Conservation (phyloP, 768 basidiomycete species). For the Agaricus blazei region DNA sequence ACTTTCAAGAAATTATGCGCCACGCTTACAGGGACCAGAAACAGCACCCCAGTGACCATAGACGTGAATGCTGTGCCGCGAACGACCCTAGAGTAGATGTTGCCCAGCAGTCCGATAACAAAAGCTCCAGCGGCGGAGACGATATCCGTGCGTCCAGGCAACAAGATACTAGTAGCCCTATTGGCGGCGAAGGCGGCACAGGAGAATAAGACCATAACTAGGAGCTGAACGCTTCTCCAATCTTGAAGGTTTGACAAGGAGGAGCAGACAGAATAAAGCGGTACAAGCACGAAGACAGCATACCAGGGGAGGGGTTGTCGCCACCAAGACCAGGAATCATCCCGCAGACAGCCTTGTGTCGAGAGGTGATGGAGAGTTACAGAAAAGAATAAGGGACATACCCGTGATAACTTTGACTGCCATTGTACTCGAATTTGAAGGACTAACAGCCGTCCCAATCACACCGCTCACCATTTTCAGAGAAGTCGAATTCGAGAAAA, state of each 20-base stretch:
- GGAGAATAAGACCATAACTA: constrained; percentile 75
- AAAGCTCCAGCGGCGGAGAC: constrained; percentile 77
- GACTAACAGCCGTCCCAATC: constrained; percentile 30
- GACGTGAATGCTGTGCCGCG: constrained; percentile 83
- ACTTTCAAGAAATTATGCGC: neutral
- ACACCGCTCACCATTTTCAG: constrained; percentile 33
- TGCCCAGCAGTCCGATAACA: constrained; percentile 74
- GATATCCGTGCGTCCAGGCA: constrained; percentile 67
- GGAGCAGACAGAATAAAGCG: constrained; percentile 66
- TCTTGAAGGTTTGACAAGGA: constrained; percentile 77
- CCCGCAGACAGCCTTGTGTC: constrained; percentile 63
- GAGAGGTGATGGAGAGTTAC: neutral
- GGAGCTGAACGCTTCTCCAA: constrained; percentile 62
- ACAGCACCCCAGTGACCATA: constrained; percentile 92
- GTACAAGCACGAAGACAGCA: constrained; percentile 74
- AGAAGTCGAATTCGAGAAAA: constrained; percentile 41
- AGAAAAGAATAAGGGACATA: constrained; percentile 17
- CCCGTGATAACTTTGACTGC: constrained; percentile 44
- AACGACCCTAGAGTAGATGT: constrained; percentile 71
- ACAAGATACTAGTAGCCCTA: constrained; percentile 50
- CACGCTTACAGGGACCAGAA: constrained; percentile 74
- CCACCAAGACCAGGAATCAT: constrained; percentile 73
- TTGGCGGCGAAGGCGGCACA: constrained; percentile 73
- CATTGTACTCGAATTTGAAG: constrained; percentile 28
- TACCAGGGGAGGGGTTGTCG: constrained; percentile 78